Evolutionary conservation across 441 rosid species (phyloP).

Genomic region (Corymbia citriodora): DNA sequence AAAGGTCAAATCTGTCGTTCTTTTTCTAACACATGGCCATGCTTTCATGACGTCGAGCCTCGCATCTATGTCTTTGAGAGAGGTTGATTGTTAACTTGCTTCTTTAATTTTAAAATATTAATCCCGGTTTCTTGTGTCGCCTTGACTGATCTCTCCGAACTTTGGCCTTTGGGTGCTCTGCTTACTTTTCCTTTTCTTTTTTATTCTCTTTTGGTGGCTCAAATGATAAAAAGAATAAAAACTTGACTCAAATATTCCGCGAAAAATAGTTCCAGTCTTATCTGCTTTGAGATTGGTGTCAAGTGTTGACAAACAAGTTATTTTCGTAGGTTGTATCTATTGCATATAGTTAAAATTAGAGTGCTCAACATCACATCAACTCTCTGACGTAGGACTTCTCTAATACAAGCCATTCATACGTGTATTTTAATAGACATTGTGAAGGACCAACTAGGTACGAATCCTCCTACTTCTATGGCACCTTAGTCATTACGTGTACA

Average conservation of each 20-base stretch:
- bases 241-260: background rate
- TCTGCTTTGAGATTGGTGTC: background rate
- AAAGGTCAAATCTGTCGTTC: background rate
- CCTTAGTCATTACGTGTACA: background rate
- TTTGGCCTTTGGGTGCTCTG: background rate
- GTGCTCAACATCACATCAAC: no score
- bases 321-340: background rate
- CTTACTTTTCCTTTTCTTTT: background rate
- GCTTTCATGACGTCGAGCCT: background rate
- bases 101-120: background rate
- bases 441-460: background rate
- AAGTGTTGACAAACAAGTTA: background rate
- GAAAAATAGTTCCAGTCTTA: rapidly evolving
- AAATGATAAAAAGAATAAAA: background rate
- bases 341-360: background rate
- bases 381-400: background rate
- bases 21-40: background rate
- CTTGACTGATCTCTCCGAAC: background rate
- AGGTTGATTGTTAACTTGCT: background rate
- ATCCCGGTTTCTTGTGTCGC: background rate
- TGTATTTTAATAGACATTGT: background rate
- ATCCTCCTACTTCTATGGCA: background rate
- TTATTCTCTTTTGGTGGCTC: background rate
- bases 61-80: background rate
- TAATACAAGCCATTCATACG: no score